Evolutionary conservation across 257 asterid species (phyloP).

Genomic region (Gentiana straminea): DNA sequence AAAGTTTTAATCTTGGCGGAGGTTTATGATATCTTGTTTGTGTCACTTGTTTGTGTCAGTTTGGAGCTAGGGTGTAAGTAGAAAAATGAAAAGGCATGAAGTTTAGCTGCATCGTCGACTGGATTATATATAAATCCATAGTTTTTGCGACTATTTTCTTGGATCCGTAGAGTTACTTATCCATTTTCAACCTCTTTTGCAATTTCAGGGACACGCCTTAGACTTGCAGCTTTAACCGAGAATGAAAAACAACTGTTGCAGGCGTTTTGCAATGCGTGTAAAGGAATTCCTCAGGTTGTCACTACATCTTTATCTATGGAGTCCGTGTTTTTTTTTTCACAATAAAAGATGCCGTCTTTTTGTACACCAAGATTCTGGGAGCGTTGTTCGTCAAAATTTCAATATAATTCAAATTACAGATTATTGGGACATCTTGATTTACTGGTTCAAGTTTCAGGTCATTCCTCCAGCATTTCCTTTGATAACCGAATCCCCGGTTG

Average conservation of each 20-base stretch:
- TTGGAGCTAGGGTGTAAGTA: no score
- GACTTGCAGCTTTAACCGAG: conserved; percentile 51
- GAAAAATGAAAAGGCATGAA: no score
- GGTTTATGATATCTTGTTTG: not conserved
- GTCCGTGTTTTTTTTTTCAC: not conserved
- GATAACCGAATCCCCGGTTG: conserved; percentile 28
- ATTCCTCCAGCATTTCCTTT: conserved; percentile 43
- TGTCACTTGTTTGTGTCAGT: no score
- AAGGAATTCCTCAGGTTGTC: conserved; percentile 92
- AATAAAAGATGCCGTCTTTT: no score
- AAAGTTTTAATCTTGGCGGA: not conserved
- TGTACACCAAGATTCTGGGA: no score
- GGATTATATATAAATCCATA: no score
- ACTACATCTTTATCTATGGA: not conserved
- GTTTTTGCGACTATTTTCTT: no score
- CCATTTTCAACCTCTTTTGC: not conserved
- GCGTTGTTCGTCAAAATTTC: no score
- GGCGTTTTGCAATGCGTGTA: conserved; percentile 87
- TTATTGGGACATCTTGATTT: not conserved
- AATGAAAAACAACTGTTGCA: conserved; percentile 57
- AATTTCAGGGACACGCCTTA: conserved; percentile 52
- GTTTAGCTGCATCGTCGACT: no score
- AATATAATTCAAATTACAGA: not conserved
- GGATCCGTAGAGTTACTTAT: no score
- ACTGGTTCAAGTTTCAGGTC: conserved; percentile 31